These are phyloP conservation scores for Skeletonema costatum DNA, from an alignment of 108 stramenopile species.

Conservation along the genomic window DNA sequence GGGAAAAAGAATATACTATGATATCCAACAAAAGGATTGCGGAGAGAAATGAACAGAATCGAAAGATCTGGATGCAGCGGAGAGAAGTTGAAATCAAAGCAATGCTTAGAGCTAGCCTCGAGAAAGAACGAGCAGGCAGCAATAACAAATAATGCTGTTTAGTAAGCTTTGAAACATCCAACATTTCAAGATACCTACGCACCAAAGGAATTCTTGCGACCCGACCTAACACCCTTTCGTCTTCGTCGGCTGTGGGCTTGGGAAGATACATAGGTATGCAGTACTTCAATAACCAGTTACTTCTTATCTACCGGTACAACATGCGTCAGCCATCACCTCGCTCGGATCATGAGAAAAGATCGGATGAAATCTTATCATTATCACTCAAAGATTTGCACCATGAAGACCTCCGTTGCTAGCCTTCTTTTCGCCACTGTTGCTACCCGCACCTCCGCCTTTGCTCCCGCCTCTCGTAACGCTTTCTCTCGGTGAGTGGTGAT, in stretches of 20 bases:
- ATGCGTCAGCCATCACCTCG: background rate
- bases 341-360: no score
- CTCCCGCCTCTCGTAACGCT: constrained; percentile 17
- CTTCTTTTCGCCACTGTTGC: constrained; percentile 14
- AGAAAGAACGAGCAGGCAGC: background rate
- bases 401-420: constrained; percentile 11
- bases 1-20: constrained; percentile 32
- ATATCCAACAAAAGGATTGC: constrained; percentile 17
- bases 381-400: constrained; percentile 1
- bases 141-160: background rate
- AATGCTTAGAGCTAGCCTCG: constrained; percentile 15
- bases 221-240: no score
- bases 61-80: constrained; percentile 9
- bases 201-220: no score
- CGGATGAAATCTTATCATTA: background rate
- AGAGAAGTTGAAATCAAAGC: constrained; percentile 18
- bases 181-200: no score
- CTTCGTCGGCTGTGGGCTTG: no score
- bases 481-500: background rate
- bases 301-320: background rate
- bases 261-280: no score
- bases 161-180: no score
- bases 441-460: constrained; percentile 44
- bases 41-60: constrained; percentile 10
- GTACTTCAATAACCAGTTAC: no score